phyloP scores from a whole-genome alignment of 148 eudicot species.

The Rheum nobile region DNA sequence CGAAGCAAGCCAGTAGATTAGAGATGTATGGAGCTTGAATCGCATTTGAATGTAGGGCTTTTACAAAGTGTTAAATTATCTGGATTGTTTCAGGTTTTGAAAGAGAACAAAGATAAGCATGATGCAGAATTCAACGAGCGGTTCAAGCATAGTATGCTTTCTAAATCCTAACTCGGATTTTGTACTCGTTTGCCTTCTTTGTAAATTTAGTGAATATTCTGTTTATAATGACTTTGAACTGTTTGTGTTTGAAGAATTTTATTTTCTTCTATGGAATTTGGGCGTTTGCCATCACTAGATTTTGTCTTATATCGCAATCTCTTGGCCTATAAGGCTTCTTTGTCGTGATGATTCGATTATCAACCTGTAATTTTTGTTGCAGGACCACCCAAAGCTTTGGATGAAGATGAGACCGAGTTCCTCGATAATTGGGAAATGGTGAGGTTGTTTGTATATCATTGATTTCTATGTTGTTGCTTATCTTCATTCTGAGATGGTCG shows the following conservation, averaged over 20 bases:
- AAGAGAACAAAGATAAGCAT: constrained; percentile 87
- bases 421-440: constrained; percentile 72
- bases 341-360: not conserved
- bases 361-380: constrained; percentile 16
- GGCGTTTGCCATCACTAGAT: not conserved
- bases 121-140: constrained; percentile 93
- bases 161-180: not conserved
- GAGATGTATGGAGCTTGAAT: not conserved
- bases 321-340: not conserved
- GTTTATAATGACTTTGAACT: not conserved
- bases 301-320: not conserved
- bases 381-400: constrained; percentile 99
- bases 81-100: constrained; percentile 41
- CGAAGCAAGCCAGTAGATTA: not conserved
- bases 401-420: constrained; percentile 91
- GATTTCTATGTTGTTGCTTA: not conserved
- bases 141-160: constrained; percentile 59
- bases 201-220: no score
- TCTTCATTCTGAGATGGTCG: not conserved
- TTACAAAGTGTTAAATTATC: not conserved
- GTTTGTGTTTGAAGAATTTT: not conserved
- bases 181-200: not conserved
- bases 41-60: not conserved
- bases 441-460: constrained; percentile 13
- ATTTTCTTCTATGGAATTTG: not conserved